Conservation (phyloP, 495 filamentous ascomycete species). For the Podospora didyma region DNA sequence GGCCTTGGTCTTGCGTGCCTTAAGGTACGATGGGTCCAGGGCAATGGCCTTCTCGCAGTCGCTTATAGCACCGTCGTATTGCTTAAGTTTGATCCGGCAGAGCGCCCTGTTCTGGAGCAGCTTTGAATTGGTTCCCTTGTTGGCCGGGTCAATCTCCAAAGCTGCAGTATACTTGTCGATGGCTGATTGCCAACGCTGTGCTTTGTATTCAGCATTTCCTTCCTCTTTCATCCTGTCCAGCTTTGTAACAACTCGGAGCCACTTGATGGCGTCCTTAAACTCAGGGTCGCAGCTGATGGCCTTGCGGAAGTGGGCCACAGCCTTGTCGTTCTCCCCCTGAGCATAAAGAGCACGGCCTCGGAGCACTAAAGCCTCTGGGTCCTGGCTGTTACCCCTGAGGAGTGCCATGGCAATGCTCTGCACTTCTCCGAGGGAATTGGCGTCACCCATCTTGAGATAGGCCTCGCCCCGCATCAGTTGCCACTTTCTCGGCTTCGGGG, state of each 20-base stretch:
- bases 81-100: conserved; percentile 73
- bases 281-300: conserved; percentile 90
- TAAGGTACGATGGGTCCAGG: conserved; percentile 79
- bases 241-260: conserved; percentile 80
- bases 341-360: conserved; percentile 84
- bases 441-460: conserved; percentile 87
- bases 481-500: conserved; percentile 85
- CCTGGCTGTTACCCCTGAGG: conserved; percentile 78
- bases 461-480: conserved; percentile 88
- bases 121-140: conserved; percentile 93
- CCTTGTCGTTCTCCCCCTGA: conserved; percentile 91
- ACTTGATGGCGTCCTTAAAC: conserved; percentile 77
- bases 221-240: conserved; percentile 92
- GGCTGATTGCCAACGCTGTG: conserved; percentile 70
- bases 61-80: conserved; percentile 69
- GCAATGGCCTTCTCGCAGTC: conserved; percentile 86
- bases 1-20: conserved; percentile 89
- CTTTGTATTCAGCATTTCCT: conserved; percentile 87
- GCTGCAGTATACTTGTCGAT: conserved; percentile 81
- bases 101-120: conserved; percentile 88
- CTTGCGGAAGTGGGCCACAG: conserved; percentile 86
- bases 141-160: conserved; percentile 79
- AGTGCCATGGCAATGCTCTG: conserved; percentile 87
- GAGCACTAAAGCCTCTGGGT: conserved; percentile 89
- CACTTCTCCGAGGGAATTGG: conserved; percentile 83